Evolutionary conservation across 495 filamentous ascomycete species (phyloP).

Genomic region (Aspergillus affinis): DNA sequence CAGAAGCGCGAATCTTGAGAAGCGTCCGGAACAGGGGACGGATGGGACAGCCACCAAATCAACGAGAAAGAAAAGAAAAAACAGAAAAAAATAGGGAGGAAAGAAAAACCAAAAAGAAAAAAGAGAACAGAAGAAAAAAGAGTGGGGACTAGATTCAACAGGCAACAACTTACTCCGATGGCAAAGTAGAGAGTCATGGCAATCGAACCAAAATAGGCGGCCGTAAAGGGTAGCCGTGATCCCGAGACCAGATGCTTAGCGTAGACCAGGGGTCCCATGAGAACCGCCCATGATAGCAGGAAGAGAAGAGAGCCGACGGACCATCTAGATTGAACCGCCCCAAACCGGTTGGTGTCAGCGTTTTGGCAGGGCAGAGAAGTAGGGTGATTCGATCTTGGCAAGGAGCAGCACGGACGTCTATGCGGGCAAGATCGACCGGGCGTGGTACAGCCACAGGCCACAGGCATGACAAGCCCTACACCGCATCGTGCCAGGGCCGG

Average conservation of each 20-base stretch:
- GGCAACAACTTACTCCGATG: slow-evolving; percentile 70
- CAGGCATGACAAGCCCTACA: slow-evolving; percentile 14
- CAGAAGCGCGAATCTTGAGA: neutral
- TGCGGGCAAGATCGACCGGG: slow-evolving; percentile 13
- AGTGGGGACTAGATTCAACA: slow-evolving; percentile 13
- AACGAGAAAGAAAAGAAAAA: neutral
- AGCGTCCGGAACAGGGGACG: neutral
- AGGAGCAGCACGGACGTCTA: slow-evolving; percentile 7
- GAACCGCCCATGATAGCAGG: slow-evolving; percentile 86
- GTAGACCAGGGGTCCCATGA: slow-evolving; percentile 87
- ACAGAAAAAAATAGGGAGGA: neutral
- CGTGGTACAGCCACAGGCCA: slow-evolving; percentile 18
- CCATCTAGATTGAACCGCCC: slow-evolving; percentile 62
- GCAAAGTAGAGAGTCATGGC: slow-evolving; percentile 87
- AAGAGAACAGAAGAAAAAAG: slow-evolving; percentile 1
- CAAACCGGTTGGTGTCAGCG: slow-evolving; percentile 23
- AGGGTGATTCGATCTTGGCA: neutral
- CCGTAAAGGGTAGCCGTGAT: slow-evolving; percentile 87
- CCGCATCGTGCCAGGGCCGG: slow-evolving; percentile 12
- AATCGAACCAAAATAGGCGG: slow-evolving; percentile 95
- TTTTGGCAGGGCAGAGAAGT: slow-evolving; percentile 14
- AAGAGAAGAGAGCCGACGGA: slow-evolving; percentile 89
- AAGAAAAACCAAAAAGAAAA: slow-evolving; percentile 2
- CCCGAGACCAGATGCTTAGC: slow-evolving; percentile 80
- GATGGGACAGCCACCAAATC: neutral